Base-by-base conservation (phyloP, 163 green algal species). In the Trebouxia gelatinosa region DNA sequence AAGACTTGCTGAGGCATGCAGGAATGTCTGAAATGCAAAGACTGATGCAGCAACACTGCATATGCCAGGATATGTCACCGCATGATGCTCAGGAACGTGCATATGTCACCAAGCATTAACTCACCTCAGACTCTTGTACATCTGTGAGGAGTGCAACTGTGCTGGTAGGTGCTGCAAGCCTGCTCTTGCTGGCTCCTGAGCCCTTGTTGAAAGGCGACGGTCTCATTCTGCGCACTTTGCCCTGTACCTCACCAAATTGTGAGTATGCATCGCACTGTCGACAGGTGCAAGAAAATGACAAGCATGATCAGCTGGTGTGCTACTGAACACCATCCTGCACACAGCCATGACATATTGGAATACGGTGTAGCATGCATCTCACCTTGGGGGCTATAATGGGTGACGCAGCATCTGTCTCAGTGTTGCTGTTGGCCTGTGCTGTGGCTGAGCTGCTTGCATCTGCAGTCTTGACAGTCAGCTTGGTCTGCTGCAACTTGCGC, bases 161-260 rank as follows among this genome's bases (percentile, higher is more conserved):
- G 5, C 28, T 46, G 40, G 26, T 58, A 38, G 54, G 5, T 38
- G 61, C 40, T 21, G 62, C 34, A 46, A 67, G 70, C 7, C 48
- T 31, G 54, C 74, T 57, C 40, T 74, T 78, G 31, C 48, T 61
- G 5, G 67, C 57, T 38, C 83, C 86, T 1, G 74, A 85, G 7
- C 72, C 83, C 76, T 93, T 93, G 75, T 90, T 83, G 82, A 93
- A 88, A 6, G 90, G 90, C 17, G 85, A 91, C 13, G 87, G 85
- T 23, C 90, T 82, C 77, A 93, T 87, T 75, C 88, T 87, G 64
- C 82, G 82, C 81, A 92, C 90, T 85, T 94, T 91, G 74, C 84
- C 87, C 87, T 92, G 75, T 29, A 79, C 51, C 48, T 19, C 48
- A 59, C 19, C 48, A 19, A 19, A 59, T 3, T 2, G 19, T 59